These are phyloP conservation scores for Botryotinia narcissicola DNA, from an alignment of 2,329 filamentous ascomycete species.

Conservation along the genomic window DNA sequence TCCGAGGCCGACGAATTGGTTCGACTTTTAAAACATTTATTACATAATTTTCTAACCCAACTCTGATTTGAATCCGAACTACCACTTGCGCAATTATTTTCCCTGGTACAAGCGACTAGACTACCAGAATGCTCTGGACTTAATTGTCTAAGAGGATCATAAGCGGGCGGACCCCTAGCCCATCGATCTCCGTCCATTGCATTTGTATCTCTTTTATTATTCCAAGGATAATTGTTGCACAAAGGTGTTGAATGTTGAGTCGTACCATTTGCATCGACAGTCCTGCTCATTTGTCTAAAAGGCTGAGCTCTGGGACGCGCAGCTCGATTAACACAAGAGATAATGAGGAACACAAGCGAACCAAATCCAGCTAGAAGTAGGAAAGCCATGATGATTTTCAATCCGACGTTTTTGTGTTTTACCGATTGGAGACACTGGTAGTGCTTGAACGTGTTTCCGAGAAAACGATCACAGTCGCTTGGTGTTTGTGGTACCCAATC, in stretches of 20 bases:
- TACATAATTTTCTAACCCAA: constrained; percentile 7
- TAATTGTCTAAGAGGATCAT: background rate
- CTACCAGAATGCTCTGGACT: background rate
- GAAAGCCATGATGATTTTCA: constrained; percentile 14
- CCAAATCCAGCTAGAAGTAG: constrained; percentile 4
- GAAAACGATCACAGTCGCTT: constrained; percentile 9
- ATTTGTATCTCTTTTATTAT: background rate
- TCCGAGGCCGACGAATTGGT: background rate
- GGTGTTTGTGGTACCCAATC: constrained; percentile 13
- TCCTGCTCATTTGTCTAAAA: background rate
- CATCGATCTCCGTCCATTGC: background rate
- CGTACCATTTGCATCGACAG: background rate
- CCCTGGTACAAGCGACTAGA: background rate
- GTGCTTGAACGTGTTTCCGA: background rate
- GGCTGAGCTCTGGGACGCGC: background rate
- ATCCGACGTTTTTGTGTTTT: constrained; percentile 4
- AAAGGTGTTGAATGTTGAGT: background rate
- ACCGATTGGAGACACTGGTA: constrained; percentile 11
- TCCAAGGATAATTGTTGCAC: background rate
- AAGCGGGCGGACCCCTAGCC: background rate
- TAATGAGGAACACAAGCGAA: constrained; percentile 11
- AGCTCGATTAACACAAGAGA: constrained; percentile 11
- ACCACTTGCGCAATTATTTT: background rate
- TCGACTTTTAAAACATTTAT: background rate
- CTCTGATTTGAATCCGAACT: background rate